phyloP scores from a whole-genome alignment of 805 yeast species.

The Saccharomyces paradoxus region DNA sequence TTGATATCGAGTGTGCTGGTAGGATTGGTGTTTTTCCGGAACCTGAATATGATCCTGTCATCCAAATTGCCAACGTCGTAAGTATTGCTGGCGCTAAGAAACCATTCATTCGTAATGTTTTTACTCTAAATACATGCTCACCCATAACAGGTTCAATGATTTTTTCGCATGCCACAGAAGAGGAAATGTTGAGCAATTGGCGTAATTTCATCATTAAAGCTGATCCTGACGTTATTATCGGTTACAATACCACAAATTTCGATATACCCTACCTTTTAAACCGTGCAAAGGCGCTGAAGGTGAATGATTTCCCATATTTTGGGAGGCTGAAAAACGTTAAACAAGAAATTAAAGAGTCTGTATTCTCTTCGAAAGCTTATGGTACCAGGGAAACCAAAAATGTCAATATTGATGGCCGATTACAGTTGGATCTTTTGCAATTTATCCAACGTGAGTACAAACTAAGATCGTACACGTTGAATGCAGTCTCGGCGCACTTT shows the following conservation, averaged over 20 bases:
- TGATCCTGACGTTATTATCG: conserved; percentile 95
- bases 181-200: conserved; percentile 81
- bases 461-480: conserved; percentile 85
- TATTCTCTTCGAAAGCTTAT: conserved; percentile 88
- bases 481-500: conserved; percentile 91
- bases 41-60: conserved; percentile 85
- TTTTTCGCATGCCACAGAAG: conserved; percentile 64
- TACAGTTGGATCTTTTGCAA: conserved; percentile 88
- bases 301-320: conserved; percentile 71
- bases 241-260: conserved; percentile 89
- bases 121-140: conserved; percentile 84
- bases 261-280: conserved; percentile 90
- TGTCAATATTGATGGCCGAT: conserved; percentile 88
- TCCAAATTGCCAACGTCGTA: conserved; percentile 94
- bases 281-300: conserved; percentile 67
- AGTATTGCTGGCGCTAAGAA: conserved; percentile 63
- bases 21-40: conserved; percentile 96
- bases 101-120: conserved; percentile 91
- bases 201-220: conserved; percentile 70
- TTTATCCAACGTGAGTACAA: conserved; percentile 92
- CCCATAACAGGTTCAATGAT: conserved; percentile 92
- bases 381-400: conserved; percentile 92
- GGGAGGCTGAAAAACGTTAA: conserved; percentile 61
- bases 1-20: conserved; percentile 98
- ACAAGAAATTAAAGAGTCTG: conserved; percentile 74